Evolutionary conservation across 2,329 filamentous ascomycete species (phyloP), one percentile per base, ranked within the genome.

Genomic region (Amauroascus niger): DNA sequence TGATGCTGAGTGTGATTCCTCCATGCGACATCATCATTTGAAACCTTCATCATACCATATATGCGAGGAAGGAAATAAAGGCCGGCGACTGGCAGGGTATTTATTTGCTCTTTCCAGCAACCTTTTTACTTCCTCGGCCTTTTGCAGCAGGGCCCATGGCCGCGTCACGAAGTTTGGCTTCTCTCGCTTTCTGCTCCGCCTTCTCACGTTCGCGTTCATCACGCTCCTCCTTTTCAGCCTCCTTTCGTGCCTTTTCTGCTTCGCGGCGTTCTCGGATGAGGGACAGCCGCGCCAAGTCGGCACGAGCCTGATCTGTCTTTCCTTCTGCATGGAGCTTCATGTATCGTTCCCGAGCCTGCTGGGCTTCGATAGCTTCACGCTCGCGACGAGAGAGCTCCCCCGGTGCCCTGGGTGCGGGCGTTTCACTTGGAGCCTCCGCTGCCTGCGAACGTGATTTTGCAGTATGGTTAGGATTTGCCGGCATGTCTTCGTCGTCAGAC

Each of bases 271-370:
- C 88, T 46, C 84, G 82, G 61, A 98, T 88, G 56, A 91, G 67
- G 69, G 77, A 82, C 64, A 98, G 73, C 53, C 93, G 81, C 55
- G 88, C 91, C 61, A 97, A 67, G 71, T 98, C 93, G 4, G 87
- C 84, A 68, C 88, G 86, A 46, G 91, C 90, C 77, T 96, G 87
- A 57, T 98, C 93, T 43, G 93, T 97, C 82, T 97, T 97, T 64
- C 91, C 91, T 66, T 89, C 86, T 54, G 89, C 87, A 65, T 96
- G 91, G 63, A 96, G 71, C 73, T 94, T 95, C 76, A 88, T 81
- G 67, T 95, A 96, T 61, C 83, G 80, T 76, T 95, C 90, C 69
- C 89, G 90, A 28, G 88, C 88, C 67, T 91, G 86, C 58, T 86
- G 84, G 1, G 90, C 90, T 73, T 95, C 86, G 32, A 93, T 65